Evolutionary conservation across 208 protist genomes (phyloP).

Genomic region (Herpetomonas muscarum): DNA sequence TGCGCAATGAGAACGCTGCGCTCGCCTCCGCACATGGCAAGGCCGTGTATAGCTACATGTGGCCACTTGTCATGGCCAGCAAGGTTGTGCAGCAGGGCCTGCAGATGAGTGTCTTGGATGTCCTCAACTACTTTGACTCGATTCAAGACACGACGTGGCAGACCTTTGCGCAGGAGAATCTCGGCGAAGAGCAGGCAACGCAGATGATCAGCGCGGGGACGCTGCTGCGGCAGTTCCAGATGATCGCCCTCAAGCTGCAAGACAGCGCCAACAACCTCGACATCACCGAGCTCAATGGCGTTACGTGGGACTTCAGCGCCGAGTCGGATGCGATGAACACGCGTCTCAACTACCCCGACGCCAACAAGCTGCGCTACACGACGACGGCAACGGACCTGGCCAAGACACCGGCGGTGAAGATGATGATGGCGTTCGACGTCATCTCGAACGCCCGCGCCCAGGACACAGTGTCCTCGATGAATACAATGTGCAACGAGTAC

Average conservation of each 20-base stretch:
- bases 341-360: slow-evolving; percentile 16
- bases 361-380: slow-evolving; percentile 13
- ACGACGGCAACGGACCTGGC: slow-evolving; percentile 6
- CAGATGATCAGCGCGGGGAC: too few species aligned
- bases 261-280: background rate
- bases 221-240: slow-evolving; percentile 3
- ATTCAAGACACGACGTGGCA: background rate
- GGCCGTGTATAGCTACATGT: slow-evolving; percentile 1
- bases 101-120: background rate
- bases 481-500: background rate
- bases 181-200: too few species aligned
- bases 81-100: slow-evolving; percentile 1
- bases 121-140: slow-evolving; percentile 1
- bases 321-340: slow-evolving; percentile 19
- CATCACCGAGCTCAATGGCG: slow-evolving; percentile 1
- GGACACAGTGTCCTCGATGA: background rate
- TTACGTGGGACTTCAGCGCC: slow-evolving; percentile 19
- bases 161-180: slow-evolving; percentile 1
- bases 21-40: background rate
- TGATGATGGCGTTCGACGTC: slow-evolving; percentile 2
- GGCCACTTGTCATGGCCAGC: slow-evolving; percentile 1
- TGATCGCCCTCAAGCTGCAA: slow-evolving; percentile 8
- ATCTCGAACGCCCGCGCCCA: slow-evolving; percentile 4
- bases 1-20: background rate
- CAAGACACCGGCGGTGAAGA: background rate